Percentiles rank a stretch among this genome's conserved stretches.
Evolutionary conservation across 768 basidiomycete genomes (phyloP).

Genomic region (Xerocomus brunneocitrinus): DNA sequence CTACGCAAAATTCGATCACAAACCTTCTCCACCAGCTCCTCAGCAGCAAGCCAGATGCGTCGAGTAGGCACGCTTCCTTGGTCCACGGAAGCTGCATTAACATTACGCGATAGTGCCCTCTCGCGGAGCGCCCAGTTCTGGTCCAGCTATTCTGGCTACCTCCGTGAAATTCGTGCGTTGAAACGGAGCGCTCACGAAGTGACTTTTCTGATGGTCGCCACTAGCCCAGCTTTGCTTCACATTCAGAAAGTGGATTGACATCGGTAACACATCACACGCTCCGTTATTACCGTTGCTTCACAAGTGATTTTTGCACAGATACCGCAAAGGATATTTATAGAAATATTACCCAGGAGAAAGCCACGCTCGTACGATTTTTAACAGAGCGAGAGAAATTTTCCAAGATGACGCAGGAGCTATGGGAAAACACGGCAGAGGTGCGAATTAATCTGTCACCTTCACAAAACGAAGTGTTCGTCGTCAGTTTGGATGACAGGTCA

Average conservation of each 20-base stretch:
- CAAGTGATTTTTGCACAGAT: slow-evolving; percentile 35
- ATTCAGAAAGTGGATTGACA: slow-evolving; percentile 69
- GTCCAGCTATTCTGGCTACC: slow-evolving; percentile 83
- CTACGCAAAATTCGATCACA: slow-evolving; percentile 8
- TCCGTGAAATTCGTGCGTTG: slow-evolving; percentile 70
- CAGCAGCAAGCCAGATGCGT: slow-evolving; percentile 45
- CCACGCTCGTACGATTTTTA: slow-evolving; percentile 45
- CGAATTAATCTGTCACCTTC: slow-evolving; percentile 3
- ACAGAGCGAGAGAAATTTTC: slow-evolving; percentile 39
- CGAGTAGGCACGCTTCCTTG: slow-evolving; percentile 35
- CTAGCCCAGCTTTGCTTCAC: slow-evolving; percentile 74
- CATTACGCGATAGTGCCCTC: slow-evolving; percentile 46
- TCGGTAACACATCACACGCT: slow-evolving; percentile 42
- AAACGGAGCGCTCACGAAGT: slow-evolving; percentile 7
- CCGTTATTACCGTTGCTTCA: slow-evolving; percentile 9
- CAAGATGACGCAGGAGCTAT: slow-evolving; percentile 25
- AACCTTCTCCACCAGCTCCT: slow-evolving; percentile 2
- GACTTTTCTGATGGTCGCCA: slow-evolving; percentile 20
- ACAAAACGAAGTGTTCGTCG: neutral
- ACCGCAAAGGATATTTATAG: slow-evolving; percentile 61
- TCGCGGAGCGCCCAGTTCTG: slow-evolving; percentile 78
- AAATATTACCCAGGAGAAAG: slow-evolving; percentile 59
- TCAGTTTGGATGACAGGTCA: slow-evolving; percentile 1
- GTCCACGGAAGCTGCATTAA: slow-evolving; percentile 3
- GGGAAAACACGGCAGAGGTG: slow-evolving; percentile 28